Conservation (phyloP, 257 asterid species). For the Salvia rosmarinus region DNA sequence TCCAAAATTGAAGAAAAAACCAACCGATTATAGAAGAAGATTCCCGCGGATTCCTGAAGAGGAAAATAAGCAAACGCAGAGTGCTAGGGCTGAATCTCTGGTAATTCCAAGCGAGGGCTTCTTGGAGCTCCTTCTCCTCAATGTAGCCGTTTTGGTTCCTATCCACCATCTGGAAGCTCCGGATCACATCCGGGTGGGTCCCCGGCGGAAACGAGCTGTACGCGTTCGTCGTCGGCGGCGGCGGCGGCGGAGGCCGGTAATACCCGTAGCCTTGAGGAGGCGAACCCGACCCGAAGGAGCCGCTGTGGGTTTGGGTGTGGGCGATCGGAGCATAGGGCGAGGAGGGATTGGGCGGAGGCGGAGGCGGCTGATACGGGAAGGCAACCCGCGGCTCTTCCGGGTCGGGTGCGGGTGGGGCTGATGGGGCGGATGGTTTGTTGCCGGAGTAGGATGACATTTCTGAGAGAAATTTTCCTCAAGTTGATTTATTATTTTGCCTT, state of each 20-base stretch:
- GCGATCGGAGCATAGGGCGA: constrained; percentile 34
- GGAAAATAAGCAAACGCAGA: constrained; percentile 73
- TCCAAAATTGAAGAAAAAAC: constrained; percentile 15
- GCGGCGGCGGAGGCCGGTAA: constrained; percentile 39
- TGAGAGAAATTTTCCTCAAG: too few species aligned
- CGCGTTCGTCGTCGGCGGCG: constrained; percentile 38
- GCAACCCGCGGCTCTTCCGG: constrained; percentile 44
- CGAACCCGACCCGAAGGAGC: constrained; percentile 46
- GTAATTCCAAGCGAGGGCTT: constrained; percentile 64
- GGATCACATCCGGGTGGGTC: constrained; percentile 74
- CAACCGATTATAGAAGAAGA: constrained; percentile 61
- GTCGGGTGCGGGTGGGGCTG: constrained; percentile 76
- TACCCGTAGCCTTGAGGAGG: constrained; percentile 47
- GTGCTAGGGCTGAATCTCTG: constrained; percentile 63
- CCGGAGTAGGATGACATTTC: constrained; percentile 43
- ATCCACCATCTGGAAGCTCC: constrained; percentile 86
- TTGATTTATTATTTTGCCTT: too few species aligned
- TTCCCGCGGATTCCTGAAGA: constrained; percentile 58
- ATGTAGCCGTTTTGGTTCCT: constrained; percentile 69
- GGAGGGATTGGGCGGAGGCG: constrained; percentile 25
- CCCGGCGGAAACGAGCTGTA: constrained; percentile 65
- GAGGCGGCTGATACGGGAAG: constrained; percentile 48
- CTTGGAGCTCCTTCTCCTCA: constrained; percentile 76
- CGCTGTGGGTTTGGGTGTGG: constrained; percentile 31
- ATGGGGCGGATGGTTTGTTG: constrained; percentile 70